Evolutionary conservation across 2,329 filamentous ascomycete species (phyloP).

Genomic region (Xylaria sp.): DNA sequence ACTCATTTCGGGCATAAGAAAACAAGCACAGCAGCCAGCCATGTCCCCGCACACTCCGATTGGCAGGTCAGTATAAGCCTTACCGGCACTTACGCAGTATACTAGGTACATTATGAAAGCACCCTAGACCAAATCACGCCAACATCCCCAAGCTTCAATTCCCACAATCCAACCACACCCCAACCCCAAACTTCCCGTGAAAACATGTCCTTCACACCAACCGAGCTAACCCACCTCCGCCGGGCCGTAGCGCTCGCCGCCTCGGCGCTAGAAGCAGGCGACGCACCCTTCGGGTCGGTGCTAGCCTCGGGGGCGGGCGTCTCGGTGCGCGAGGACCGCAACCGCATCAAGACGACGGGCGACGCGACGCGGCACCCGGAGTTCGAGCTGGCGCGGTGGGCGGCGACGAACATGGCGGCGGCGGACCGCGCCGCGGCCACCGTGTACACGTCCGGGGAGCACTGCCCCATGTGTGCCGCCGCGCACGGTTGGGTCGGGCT

Average conservation of each 20-base stretch:
- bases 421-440: conserved; percentile 30
- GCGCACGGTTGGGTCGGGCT: conserved; percentile 40
- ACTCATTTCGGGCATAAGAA: too few relatives aligned
- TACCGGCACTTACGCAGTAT: too few relatives aligned
- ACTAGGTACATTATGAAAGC: too few relatives aligned
- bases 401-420: conserved; percentile 26
- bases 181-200: too few relatives aligned
- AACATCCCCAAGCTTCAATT: too few relatives aligned
- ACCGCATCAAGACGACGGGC: conserved; percentile 31
- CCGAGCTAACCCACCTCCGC: conserved; percentile 37
- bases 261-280: conserved; percentile 43
- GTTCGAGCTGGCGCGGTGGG: conserved; percentile 41
- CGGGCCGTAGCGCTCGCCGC: conserved; percentile 47
- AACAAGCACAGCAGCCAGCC: too few relatives aligned
- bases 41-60: too few relatives aligned
- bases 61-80: too few relatives aligned
- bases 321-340: conserved; percentile 37
- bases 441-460: conserved; percentile 42
- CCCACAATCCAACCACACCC: too few relatives aligned
- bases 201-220: conserved; percentile 6
- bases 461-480: conserved; percentile 41
- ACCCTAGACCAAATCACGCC: too few relatives aligned
- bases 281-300: conserved; percentile 42
- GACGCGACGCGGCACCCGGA: conserved; percentile 41
- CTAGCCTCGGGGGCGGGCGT: conserved; percentile 16